These are phyloP conservation scores for Furcasterigmium furcatum DNA, from an alignment of 2,329 filamentous ascomycete species.

Conservation along the genomic window DNA sequence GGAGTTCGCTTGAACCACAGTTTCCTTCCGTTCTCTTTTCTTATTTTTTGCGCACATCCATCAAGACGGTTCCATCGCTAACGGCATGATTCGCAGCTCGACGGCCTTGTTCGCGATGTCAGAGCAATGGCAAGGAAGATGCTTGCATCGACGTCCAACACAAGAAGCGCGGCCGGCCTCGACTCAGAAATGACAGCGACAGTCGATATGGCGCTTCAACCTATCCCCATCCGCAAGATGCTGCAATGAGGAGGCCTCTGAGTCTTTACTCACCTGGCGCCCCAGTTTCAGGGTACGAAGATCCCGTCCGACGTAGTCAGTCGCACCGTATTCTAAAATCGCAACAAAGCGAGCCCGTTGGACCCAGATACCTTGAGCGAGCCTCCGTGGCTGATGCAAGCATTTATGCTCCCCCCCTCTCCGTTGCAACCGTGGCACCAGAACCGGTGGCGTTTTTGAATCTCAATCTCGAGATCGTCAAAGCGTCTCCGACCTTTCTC, in stretches of 20 bases:
- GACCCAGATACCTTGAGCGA: slow-evolving; percentile 48
- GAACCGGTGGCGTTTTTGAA: slow-evolving; percentile 58
- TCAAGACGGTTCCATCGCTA: slow-evolving; percentile 18
- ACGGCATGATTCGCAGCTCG: slow-evolving; percentile 50
- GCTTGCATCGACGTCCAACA: slow-evolving; percentile 81
- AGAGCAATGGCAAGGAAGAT: slow-evolving; percentile 76
- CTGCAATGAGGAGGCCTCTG: slow-evolving; percentile 43
- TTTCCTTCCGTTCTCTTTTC: neutral
- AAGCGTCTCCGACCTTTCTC: slow-evolving; percentile 51
- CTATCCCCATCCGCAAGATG: slow-evolving; percentile 42
- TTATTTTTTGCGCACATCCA: neutral
- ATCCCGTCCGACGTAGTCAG: slow-evolving; percentile 39
- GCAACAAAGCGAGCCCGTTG: slow-evolving; percentile 44
- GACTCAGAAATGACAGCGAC: slow-evolving; percentile 70
- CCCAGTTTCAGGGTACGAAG: slow-evolving; percentile 41
- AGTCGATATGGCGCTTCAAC: slow-evolving; percentile 51
- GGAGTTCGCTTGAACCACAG: too few species aligned
- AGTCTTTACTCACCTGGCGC: slow-evolving; percentile 47
- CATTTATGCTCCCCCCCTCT: slow-evolving; percentile 40
- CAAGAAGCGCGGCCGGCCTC: slow-evolving; percentile 77
- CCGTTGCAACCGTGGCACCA: slow-evolving; percentile 33
- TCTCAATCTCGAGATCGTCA: slow-evolving; percentile 55
- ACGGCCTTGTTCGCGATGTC: slow-evolving; percentile 74
- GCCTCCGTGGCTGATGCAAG: slow-evolving; percentile 45
- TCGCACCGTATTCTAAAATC: slow-evolving; percentile 54